These are phyloP conservation scores for Calocybe indica DNA, from an alignment of 768 basidiomycete genomes.

Conservation along the genomic window DNA sequence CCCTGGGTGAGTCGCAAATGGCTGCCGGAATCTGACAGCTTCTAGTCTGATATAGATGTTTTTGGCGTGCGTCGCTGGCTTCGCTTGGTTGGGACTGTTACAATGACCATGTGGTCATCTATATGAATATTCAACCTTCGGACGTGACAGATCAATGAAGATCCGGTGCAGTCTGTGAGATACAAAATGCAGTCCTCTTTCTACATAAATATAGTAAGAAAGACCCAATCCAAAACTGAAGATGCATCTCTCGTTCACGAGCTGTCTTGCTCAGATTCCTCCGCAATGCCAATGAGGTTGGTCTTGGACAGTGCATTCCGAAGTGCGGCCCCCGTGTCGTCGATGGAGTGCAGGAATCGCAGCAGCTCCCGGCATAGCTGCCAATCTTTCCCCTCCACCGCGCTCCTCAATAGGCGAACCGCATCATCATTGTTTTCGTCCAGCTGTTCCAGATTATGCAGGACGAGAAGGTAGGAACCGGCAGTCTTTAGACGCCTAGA, in stretches of 20 bases:
- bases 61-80: no score
- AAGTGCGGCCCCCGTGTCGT: conserved; percentile 75
- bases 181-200: not conserved
- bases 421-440: conserved; percentile 78
- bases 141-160: not conserved
- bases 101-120: not conserved
- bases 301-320: conserved; percentile 45
- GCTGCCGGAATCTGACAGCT: no score
- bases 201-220: not conserved
- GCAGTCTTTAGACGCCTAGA: conserved; percentile 80
- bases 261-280: conserved; percentile 3
- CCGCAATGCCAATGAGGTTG: conserved; percentile 12
- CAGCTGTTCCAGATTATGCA: conserved; percentile 89
- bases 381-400: conserved; percentile 78
- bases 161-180: not conserved
- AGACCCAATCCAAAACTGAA: not conserved
- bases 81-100: no score
- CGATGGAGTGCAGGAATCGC: conserved; percentile 88
- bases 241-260: conserved; percentile 3
- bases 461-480: conserved; percentile 85
- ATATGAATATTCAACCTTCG: not conserved
- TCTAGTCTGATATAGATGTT: no score
- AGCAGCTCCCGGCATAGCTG: conserved; percentile 88
- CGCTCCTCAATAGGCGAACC: conserved; percentile 70
- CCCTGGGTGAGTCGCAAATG: not conserved